phyloP scores from a whole-genome alignment of 345 rosid species.

The Raphanus sativus region DNA sequence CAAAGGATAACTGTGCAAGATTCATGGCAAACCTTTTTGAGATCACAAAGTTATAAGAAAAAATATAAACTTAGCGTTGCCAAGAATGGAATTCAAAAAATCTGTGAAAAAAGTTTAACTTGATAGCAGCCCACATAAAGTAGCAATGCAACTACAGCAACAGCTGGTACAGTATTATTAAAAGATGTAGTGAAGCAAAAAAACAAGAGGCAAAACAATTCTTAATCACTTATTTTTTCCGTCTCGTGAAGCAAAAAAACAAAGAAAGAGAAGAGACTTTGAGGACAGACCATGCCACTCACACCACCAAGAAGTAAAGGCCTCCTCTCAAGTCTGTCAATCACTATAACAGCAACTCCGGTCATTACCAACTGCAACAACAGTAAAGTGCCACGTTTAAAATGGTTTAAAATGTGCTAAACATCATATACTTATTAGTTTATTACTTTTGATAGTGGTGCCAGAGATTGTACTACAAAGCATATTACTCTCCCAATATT shows the following conservation, averaged over 20 bases:
- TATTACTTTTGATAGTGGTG: not conserved
- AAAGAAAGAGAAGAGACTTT: not conserved
- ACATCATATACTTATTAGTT: no score
- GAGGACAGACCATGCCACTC: constrained; percentile 74
- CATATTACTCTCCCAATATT: not conserved
- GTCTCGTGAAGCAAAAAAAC: not conserved
- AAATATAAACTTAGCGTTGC: no score
- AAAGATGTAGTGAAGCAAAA: constrained; percentile 77
- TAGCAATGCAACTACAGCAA: constrained; percentile 78
- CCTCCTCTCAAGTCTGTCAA: constrained; percentile 92
- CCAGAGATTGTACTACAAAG: constrained; percentile 7
- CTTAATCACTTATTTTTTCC: not conserved
- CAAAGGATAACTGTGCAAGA: constrained; percentile 75
- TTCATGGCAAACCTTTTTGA: constrained; percentile 10
- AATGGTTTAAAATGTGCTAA: not conserved
- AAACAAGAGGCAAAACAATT: not conserved
- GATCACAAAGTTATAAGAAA: no score
- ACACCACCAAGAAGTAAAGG: constrained; percentile 90
- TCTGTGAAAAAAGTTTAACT: constrained; percentile 47
- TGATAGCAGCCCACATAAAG: constrained; percentile 95
- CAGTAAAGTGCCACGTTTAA: not conserved
- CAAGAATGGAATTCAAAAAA: not conserved
- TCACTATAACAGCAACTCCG: constrained; percentile 72
- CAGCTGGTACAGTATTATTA: constrained; percentile 56
- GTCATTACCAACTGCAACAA: constrained; percentile 81